Conservation (phyloP, 1,284 basidiomycete species). For the Golubevia sp. region DNA sequence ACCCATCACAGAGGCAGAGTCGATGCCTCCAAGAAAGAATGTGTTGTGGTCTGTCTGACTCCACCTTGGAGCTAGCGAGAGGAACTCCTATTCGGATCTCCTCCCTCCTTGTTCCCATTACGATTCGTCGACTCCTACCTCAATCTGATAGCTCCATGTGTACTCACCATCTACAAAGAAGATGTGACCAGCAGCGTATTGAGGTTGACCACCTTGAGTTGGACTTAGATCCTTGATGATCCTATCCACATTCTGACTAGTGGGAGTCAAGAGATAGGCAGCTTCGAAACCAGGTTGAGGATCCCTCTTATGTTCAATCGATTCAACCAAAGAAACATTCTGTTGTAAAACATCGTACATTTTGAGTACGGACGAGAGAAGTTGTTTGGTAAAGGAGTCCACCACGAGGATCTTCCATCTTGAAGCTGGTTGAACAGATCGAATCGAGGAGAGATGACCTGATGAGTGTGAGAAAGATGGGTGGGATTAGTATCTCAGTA, state of each 20-base stretch:
- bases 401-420: slow-evolving; percentile 96
- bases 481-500: not conserved
- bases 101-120: no score
- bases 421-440: slow-evolving; percentile 53
- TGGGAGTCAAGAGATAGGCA: slow-evolving; percentile 87
- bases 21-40: no score
- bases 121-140: no score
- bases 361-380: slow-evolving; percentile 85
- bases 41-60: no score
- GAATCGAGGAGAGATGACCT: slow-evolving; percentile 48
- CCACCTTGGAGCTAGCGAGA: no score
- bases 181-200: slow-evolving; percentile 85
- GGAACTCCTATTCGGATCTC: no score
- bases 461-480: not conserved
- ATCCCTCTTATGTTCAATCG: slow-evolving; percentile 44
- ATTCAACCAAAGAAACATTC: slow-evolving; percentile 54
- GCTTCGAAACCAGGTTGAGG: slow-evolving; percentile 45
- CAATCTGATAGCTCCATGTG: not conserved
- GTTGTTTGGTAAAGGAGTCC: slow-evolving; percentile 84
- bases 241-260: slow-evolving; percentile 87
- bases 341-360: slow-evolving; percentile 67
- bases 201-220: slow-evolving; percentile 55
- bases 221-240: slow-evolving; percentile 68
- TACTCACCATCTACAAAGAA: slow-evolving; percentile 90
- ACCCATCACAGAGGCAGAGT: not conserved